phyloP scores from a whole-genome alignment of 2,329 filamentous ascomycete species.

The Bipolaris bicolor region DNA sequence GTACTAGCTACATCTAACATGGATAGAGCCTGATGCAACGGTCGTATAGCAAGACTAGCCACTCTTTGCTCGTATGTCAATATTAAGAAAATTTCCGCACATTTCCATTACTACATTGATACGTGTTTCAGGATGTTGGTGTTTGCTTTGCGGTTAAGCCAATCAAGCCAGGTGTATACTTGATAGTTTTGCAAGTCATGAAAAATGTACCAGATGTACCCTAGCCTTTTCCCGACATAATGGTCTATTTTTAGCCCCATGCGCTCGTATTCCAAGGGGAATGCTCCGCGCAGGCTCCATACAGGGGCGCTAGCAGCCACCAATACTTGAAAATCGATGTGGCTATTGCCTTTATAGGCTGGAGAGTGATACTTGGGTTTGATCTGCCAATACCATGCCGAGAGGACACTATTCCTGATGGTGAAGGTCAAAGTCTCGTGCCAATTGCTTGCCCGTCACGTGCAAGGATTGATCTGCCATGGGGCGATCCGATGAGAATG shows the following conservation, averaged over 20 bases:
- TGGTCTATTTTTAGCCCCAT: constrained; percentile 22
- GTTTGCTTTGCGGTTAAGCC: background rate
- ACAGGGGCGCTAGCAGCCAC: constrained; percentile 13
- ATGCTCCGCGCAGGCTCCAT: constrained; percentile 1
- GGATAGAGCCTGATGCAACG: constrained; percentile 12
- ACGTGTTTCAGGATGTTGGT: constrained; percentile 2
- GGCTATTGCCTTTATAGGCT: constrained; percentile 1
- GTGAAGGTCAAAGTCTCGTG: constrained; percentile 1
- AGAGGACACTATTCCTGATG: background rate
- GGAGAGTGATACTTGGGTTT: background rate
- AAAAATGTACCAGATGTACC: constrained; percentile 3
- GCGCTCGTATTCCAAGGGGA: constrained; percentile 10
- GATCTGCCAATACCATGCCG: background rate
- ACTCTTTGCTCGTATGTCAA: constrained; percentile 10
- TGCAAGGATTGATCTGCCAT: background rate
- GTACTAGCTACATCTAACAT: constrained; percentile 16
- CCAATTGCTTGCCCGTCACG: background rate
- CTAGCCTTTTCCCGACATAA: background rate
- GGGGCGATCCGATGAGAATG: background rate
- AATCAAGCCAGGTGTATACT: background rate
- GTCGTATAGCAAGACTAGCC: constrained; percentile 8
- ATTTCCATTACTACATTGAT: constrained; percentile 15
- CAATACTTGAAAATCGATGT: constrained; percentile 11
- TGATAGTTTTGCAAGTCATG: background rate
- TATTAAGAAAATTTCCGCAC: background rate